Conservation (phyloP, 2,329 filamentous ascomycete species). For the Trichoderma oligosporum region DNA sequence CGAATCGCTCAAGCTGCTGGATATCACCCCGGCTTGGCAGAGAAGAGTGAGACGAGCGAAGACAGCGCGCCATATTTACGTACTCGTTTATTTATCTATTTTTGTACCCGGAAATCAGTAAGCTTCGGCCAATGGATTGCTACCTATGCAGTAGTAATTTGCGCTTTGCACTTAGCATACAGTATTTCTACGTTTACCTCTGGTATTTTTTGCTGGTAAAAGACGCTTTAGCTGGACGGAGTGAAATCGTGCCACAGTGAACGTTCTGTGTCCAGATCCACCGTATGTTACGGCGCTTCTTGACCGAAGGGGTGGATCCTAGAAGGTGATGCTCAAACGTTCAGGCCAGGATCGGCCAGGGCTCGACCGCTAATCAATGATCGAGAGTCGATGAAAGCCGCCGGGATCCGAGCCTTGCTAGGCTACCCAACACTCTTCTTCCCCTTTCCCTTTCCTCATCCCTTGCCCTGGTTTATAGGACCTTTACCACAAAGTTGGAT, state of each 20-base stretch:
- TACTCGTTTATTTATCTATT: too few relatives aligned
- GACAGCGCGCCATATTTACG: not conserved
- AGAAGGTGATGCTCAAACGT: not conserved
- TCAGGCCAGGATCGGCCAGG: slow-evolving; percentile 2
- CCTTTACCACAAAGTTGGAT: slow-evolving; percentile 7
- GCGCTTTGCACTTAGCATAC: too few relatives aligned
- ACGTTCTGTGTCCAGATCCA: slow-evolving; percentile 1
- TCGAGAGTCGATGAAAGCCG: slow-evolving; percentile 6
- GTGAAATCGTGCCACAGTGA: not conserved
- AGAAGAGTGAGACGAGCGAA: not conserved
- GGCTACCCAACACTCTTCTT: not conserved
- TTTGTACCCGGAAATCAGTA: too few relatives aligned
- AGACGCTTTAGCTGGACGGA: too few relatives aligned
- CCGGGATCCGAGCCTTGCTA: slow-evolving; percentile 1
- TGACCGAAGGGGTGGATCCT: not conserved
- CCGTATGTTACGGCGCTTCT: slow-evolving; percentile 2
- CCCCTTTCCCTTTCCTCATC: slow-evolving; percentile 1
- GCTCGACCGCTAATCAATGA: slow-evolving; percentile 18
- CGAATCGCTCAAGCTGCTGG: slow-evolving; percentile 5
- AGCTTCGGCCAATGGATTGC: too few relatives aligned
- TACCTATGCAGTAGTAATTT: too few relatives aligned
- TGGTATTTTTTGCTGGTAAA: too few relatives aligned
- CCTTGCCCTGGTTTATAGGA: not conserved
- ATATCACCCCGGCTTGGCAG: not conserved
- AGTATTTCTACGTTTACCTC: too few relatives aligned